Base-by-base conservation (phyloP, 257 asterid genomes). In the Vinca minor region DNA sequence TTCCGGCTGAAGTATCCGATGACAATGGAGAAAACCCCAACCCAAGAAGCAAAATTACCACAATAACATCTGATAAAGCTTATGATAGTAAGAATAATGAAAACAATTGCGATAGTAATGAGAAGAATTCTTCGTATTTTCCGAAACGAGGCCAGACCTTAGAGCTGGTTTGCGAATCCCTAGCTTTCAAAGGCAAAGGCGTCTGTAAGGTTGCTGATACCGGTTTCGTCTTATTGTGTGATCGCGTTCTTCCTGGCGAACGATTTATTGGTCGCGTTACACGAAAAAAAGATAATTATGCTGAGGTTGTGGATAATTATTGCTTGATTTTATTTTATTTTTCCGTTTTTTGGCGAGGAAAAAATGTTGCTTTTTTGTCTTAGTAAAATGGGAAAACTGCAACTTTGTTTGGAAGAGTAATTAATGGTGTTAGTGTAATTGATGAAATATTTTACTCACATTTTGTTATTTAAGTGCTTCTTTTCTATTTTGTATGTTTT, bases 161-260 rank as follows among this genome's bases (percentile, higher is more conserved):
- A 75, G 95, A 88, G 82, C 81, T 88, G 53, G 90, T 79, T 6
- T 88, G 98, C 61, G 96, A 91, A 84, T 77, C 83, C 70, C 79
- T 91, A 62, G 98, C 95, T 49, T 92, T 76, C 71, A 92, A 92
- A 80, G 98, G 95, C 44, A 88, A 87, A 70, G 98, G 98, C 4
- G 45, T 88, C 61, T 92, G 98, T 66, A 92, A 83, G 77, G 98
- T 92, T 32, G 77, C 85, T 6, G 91, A 82, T 35, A 78, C 93
- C 21, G 96, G 96, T 15, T 92, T 76, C 70, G 69, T 92, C 42
- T 79, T 92, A 70, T 82, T 92, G 95, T 88, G 95, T 70, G 96
- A 88, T 66, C 88, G 95, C 42, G 96, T 91, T 8, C 85, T 92
- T 44, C 96, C 98, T 14, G 98, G 98, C 4, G 98, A 92, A 58